Evolutionary conservation across 2,329 filamentous ascomycete species (phyloP).

Genomic region (Cladosporium cucumerinum): DNA sequence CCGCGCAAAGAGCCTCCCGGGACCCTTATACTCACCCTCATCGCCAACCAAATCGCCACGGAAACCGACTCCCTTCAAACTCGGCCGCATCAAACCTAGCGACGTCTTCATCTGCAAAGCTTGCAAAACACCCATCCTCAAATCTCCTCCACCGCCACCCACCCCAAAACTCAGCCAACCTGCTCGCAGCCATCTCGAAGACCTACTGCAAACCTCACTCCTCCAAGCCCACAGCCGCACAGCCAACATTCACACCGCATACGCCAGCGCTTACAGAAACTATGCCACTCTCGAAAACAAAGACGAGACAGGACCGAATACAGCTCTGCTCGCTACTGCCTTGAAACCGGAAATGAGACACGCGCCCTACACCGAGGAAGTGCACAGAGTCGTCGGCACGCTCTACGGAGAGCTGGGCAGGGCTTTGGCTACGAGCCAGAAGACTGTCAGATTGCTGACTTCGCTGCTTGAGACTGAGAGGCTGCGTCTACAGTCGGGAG

Average conservation of each 20-base stretch:
- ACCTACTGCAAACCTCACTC: background rate
- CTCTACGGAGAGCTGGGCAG: slow-evolving; percentile 2
- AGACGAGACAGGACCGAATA: background rate
- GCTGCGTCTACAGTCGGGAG: background rate
- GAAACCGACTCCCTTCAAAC: background rate
- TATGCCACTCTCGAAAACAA: background rate
- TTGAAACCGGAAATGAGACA: background rate
- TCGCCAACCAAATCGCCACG: background rate
- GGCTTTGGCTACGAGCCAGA: background rate
- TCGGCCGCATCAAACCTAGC: background rate
- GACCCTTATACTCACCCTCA: too few species aligned
- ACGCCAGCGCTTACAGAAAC: background rate
- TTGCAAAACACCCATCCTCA: background rate
- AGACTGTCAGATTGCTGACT: background rate
- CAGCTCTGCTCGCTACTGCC: too few species aligned
- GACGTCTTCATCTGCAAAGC: background rate
- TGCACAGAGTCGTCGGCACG: background rate
- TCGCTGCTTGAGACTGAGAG: background rate
- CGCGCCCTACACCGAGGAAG: background rate
- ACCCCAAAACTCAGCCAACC: background rate
- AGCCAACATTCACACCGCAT: background rate
- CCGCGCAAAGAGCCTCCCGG: slow-evolving; percentile 2
- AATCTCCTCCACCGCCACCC: background rate
- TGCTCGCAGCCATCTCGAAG: background rate
- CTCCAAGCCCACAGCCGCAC: background rate